phyloP scores from a whole-genome alignment of 2,329 filamentous ascomycete species.

The Diaporthe longicolla region DNA sequence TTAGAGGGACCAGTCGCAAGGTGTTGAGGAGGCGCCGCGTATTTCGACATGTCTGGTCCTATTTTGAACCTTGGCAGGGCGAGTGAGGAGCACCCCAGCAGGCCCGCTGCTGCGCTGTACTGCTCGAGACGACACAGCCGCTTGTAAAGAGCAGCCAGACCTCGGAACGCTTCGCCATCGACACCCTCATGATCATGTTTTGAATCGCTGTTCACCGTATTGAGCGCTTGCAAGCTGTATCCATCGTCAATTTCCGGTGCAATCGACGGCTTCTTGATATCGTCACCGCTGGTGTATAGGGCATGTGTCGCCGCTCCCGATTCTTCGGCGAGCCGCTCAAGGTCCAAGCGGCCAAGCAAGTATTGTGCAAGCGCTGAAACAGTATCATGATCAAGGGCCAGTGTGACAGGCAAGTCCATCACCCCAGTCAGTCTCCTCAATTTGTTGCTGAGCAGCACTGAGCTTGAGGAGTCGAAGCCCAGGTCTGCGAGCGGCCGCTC shows the following conservation, averaged over 20 bases:
- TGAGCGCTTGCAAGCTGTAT: accelerated
- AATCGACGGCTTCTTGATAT: too few species aligned
- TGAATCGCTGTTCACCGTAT: accelerated
- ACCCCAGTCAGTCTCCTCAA: neutral
- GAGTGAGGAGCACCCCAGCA: neutral
- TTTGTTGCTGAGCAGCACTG: conserved; percentile 17
- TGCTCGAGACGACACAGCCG: neutral
- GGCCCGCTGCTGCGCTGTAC: neutral
- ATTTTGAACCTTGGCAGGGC: neutral
- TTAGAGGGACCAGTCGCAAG: neutral
- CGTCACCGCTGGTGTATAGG: too few species aligned
- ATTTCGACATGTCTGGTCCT: neutral
- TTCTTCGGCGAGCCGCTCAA: neutral
- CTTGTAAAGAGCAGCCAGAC: conserved; percentile 9
- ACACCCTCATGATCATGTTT: neutral
- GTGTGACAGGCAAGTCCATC: neutral
- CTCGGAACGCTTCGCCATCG: neutral
- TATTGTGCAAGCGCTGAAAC: neutral
- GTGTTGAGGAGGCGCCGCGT: neutral
- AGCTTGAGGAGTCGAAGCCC: conserved; percentile 18
- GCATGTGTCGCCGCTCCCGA: neutral
- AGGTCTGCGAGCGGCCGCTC: conserved; percentile 16
- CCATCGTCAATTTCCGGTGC: too few species aligned
- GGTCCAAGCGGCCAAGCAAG: neutral
- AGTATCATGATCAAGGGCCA: conserved; percentile 8